Conservation (phyloP, 371 early-diverging fungal genomes). For the Chytridium lagenaria region DNA sequence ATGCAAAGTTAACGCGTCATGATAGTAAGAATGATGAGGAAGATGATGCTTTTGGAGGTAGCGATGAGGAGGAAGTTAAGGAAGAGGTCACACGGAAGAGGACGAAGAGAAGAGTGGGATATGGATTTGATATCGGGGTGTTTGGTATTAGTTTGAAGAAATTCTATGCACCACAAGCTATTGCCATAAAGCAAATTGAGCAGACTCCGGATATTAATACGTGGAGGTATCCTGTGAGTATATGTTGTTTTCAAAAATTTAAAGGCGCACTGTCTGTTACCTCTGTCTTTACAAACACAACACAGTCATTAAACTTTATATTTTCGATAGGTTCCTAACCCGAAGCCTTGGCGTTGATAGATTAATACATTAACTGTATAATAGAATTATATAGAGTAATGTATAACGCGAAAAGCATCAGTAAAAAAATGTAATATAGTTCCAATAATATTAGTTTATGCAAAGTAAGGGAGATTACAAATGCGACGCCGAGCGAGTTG, state of each 20-base stretch:
- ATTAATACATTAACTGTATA: no score
- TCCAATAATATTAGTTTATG: no score
- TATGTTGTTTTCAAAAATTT: background rate
- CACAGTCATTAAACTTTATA: background rate
- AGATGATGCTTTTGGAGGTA: background rate
- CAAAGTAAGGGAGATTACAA: no score
- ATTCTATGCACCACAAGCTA: slow-evolving; percentile 49
- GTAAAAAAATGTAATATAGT: no score
- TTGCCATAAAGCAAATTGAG: slow-evolving; percentile 36
- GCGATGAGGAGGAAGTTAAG: slow-evolving; percentile 7
- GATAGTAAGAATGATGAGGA: slow-evolving; percentile 18
- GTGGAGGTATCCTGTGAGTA: slow-evolving; percentile 50
- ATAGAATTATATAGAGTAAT: no score
- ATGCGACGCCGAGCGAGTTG: no score
- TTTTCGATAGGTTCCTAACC: slow-evolving; percentile 47
- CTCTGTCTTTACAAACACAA: background rate
- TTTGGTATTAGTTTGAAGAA: slow-evolving; percentile 46
- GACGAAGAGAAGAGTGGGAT: background rate
- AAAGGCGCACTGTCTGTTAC: no score
- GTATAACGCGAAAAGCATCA: no score
- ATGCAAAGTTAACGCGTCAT: slow-evolving; percentile 2
- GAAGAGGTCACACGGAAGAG: background rate
- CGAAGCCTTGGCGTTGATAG: slow-evolving; percentile 43
- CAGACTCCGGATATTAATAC: background rate
- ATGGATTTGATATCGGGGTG: slow-evolving; percentile 38